Evolutionary conservation across 2,329 filamentous ascomycete genomes (phyloP).

Genomic region (Hortaea werneckii): DNA sequence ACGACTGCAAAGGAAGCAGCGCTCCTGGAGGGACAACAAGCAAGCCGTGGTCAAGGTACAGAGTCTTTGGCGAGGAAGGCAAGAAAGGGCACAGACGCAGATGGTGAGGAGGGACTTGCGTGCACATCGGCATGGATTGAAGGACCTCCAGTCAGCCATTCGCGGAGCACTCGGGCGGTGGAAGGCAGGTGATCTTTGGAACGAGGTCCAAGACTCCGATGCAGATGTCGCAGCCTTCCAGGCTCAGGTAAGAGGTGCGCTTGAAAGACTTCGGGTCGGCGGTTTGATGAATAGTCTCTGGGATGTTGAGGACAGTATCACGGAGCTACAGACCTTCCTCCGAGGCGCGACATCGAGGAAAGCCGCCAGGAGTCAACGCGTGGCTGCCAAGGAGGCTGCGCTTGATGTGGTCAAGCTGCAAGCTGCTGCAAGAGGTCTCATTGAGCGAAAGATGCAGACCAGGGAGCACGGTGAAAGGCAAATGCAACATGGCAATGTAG

Average conservation of each 20-base stretch:
- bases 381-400: slow-evolving; percentile 52
- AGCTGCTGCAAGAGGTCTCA: slow-evolving; percentile 43
- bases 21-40: slow-evolving; percentile 58
- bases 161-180: slow-evolving; percentile 45
- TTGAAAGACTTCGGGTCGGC: slow-evolving; percentile 66
- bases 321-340: slow-evolving; percentile 70
- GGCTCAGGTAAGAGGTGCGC: slow-evolving; percentile 52
- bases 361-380: slow-evolving; percentile 43
- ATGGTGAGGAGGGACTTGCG: slow-evolving; percentile 37
- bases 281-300: slow-evolving; percentile 79
- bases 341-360: slow-evolving; percentile 36
- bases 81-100: slow-evolving; percentile 36
- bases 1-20: slow-evolving; percentile 51
- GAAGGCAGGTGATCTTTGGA: slow-evolving; percentile 42
- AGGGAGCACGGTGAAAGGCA: slow-evolving; percentile 26
- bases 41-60: slow-evolving; percentile 68
- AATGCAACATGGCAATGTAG: slow-evolving; percentile 17
- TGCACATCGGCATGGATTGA: slow-evolving; percentile 36
- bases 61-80: slow-evolving; percentile 64
- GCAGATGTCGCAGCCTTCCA: slow-evolving; percentile 28
- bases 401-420: slow-evolving; percentile 45
- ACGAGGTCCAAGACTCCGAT: slow-evolving; percentile 28
- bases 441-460: slow-evolving; percentile 53
- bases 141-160: slow-evolving; percentile 32
- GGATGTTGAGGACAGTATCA: slow-evolving; percentile 67